Evolutionary conservation across 805 yeast genomes (phyloP).

Genomic region (Lachancea kluyveri): DNA sequence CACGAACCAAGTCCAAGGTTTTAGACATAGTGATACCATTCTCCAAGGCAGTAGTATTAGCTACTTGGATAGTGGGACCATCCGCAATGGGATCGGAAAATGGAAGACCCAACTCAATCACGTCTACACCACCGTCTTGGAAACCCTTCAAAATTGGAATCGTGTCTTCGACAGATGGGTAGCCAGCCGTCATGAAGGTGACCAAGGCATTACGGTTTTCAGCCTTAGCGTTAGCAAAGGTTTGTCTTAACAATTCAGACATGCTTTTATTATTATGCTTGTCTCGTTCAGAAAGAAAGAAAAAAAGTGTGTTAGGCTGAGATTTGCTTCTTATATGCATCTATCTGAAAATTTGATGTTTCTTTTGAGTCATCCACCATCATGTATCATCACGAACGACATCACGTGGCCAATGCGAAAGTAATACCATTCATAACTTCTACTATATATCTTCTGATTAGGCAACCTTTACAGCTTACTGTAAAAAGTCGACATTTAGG

Average conservation of each 20-base stretch:
- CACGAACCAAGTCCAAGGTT: slow-evolving; percentile 62
- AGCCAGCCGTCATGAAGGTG: slow-evolving; percentile 92
- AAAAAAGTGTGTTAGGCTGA: no score
- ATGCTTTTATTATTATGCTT: no score
- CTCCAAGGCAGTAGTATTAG: slow-evolving; percentile 74
- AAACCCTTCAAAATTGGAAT: slow-evolving; percentile 79
- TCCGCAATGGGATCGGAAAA: slow-evolving; percentile 98
- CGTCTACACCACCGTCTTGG: slow-evolving; percentile 93
- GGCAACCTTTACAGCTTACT: no score
- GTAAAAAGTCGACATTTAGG: slow-evolving; percentile 28
- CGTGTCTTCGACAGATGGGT: slow-evolving; percentile 83
- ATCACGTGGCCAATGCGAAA: no score
- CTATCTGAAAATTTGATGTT: no score
- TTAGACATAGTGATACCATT: slow-evolving; percentile 72
- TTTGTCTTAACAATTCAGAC: slow-evolving; percentile 40
- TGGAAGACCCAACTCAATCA: slow-evolving; percentile 93
- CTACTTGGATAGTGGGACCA: slow-evolving; percentile 92
- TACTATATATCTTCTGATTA: no score
- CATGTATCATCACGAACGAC: no score
- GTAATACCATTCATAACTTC: no score
- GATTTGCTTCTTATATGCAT: no score
- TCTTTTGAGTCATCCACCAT: no score
- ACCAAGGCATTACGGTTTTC: slow-evolving; percentile 82
- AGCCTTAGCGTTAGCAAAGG: slow-evolving; percentile 48
- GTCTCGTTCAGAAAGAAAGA: no score